Evolutionary conservation across 495 filamentous ascomycete genomes (phyloP).

Genomic region (Peziza echinospora): DNA sequence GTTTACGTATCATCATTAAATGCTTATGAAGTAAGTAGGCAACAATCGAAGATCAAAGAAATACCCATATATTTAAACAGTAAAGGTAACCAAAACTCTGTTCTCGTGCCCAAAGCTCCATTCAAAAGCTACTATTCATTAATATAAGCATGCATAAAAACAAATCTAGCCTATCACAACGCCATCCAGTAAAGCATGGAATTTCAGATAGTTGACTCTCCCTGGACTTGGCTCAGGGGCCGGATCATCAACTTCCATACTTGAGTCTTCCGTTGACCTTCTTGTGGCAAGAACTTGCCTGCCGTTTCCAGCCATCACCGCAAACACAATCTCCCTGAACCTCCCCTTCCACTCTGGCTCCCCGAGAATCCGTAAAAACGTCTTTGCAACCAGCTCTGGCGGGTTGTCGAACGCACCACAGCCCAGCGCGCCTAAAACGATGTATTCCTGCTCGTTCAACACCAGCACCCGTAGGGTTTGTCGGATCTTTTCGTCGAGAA

Average conservation of each 20-base stretch:
- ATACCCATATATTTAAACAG: too few species aligned
- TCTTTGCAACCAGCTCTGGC: conserved; percentile 34
- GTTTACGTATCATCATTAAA: too few species aligned
- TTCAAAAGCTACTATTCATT: too few species aligned
- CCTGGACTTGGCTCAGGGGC: not conserved
- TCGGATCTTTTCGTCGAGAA: conserved; percentile 32
- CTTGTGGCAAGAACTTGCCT: too few species aligned
- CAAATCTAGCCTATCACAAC: not conserved
- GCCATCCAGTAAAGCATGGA: not conserved
- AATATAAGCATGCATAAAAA: too few species aligned
- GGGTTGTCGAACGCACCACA: conserved; percentile 49
- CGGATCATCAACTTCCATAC: too few species aligned
- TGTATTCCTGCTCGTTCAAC: conserved; percentile 25
- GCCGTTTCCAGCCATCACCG: conserved; percentile 3
- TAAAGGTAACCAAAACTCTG: too few species aligned
- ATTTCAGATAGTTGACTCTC: not conserved
- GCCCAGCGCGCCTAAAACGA: conserved; percentile 47
- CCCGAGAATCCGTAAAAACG: conserved; percentile 34
- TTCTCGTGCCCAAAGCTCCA: too few species aligned
- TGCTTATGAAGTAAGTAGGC: too few species aligned
- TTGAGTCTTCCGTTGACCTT: too few species aligned
- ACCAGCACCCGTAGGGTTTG: conserved; percentile 35
- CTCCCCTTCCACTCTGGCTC: conserved; percentile 19
- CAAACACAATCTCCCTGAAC: conserved; percentile 29
- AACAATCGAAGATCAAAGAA: too few species aligned